Evolutionary conservation across 768 basidiomycete genomes (phyloP).

Genomic region (Gelatoporia subvermispora): DNA sequence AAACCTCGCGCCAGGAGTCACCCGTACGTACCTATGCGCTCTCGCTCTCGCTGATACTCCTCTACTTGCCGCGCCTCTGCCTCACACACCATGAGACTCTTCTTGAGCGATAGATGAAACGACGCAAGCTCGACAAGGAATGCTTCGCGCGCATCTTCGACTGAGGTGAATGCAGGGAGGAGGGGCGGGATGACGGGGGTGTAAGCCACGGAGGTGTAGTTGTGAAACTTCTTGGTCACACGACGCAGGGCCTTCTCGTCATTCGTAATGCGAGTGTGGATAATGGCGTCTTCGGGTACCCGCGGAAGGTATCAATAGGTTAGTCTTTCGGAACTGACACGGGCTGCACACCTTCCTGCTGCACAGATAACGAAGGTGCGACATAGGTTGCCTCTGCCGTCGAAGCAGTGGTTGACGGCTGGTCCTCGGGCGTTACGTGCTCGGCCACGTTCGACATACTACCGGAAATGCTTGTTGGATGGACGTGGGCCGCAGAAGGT

Average conservation of each 20-base stretch:
- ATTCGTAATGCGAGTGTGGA: slow-evolving; percentile 75
- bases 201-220: slow-evolving; percentile 57
- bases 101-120: slow-evolving; percentile 71
- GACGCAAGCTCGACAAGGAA: slow-evolving; percentile 75
- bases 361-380: slow-evolving; percentile 17
- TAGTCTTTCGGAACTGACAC: not conserved
- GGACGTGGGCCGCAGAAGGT: too few relatives aligned
- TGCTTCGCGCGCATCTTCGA: slow-evolving; percentile 73
- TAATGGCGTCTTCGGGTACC: slow-evolving; percentile 58
- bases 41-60: slow-evolving; percentile 71
- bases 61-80: slow-evolving; percentile 83
- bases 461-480: too few relatives aligned
- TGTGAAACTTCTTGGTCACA: slow-evolving; percentile 78
- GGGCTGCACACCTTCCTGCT: slow-evolving; percentile 24
- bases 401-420: not conserved
- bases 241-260: slow-evolving; percentile 77
- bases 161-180: slow-evolving; percentile 24
- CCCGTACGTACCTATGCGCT: slow-evolving; percentile 59
- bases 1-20: not conserved
- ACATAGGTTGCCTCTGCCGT: slow-evolving; percentile 6
- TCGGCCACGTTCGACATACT: too few relatives aligned
- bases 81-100: slow-evolving; percentile 78
- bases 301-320: slow-evolving; percentile 1
- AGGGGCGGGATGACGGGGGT: slow-evolving; percentile 30
- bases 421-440: not conserved